These are phyloP conservation scores for Flaveria brownii DNA, from an alignment of 129 eudicot genomes.

Conservation along the genomic window DNA sequence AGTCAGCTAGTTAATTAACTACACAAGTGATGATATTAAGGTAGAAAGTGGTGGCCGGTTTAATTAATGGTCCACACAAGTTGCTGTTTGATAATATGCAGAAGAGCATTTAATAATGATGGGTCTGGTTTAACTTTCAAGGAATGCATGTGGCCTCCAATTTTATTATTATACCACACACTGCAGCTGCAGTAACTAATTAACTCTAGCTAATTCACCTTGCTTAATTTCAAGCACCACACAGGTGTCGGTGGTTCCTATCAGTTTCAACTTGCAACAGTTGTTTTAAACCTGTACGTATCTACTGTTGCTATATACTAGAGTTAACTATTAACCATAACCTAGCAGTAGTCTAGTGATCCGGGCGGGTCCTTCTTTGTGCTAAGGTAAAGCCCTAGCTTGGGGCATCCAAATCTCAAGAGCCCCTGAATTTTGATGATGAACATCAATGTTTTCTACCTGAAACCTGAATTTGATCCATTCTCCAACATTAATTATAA, in stretches of 20 bases:
- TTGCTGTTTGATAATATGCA: conserved; percentile 14
- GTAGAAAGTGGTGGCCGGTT: conserved; percentile 9
- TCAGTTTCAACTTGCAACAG: no score
- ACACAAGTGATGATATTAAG: not conserved
- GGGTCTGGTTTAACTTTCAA: conserved; percentile 27
- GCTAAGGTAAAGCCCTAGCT: no score
- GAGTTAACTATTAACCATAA: no score
- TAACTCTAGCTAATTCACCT: conserved; percentile 5
- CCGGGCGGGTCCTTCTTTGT: no score
- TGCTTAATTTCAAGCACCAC: not conserved
- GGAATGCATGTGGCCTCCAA: conserved; percentile 26
- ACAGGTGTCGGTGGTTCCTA: conserved; percentile 12
- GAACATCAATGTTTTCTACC: no score
- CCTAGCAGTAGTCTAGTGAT: no score
- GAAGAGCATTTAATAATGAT: not conserved
- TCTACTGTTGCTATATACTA: no score
- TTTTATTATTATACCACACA: not conserved
- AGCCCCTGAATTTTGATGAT: no score
- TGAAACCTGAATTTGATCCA: no score
- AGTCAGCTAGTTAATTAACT: not conserved
- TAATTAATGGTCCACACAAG: conserved; percentile 21
- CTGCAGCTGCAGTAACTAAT: not conserved
- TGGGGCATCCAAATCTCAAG: no score
- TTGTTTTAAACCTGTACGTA: no score
- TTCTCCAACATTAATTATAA: no score